These are phyloP conservation scores for Phanerochaete sordida DNA, from an alignment of 768 basidiomycete genomes.

Conservation along the genomic window DNA sequence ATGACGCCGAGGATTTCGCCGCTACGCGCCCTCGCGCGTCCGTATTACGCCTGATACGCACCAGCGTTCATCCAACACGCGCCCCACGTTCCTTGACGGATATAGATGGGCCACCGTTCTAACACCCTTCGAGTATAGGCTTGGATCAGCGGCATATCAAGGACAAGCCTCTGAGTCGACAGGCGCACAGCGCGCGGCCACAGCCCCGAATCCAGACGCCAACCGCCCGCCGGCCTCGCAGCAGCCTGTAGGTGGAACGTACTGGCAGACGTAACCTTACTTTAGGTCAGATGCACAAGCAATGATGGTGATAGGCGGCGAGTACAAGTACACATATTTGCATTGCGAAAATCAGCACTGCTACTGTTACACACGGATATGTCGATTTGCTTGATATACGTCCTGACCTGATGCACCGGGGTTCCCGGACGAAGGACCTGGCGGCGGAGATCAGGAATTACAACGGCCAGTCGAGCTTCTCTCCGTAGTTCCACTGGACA, in stretches of 20 bases:
- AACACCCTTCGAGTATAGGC: neutral
- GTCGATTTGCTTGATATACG: neutral
- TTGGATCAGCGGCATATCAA: neutral
- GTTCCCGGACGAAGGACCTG: neutral
- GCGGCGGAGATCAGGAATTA: conserved; percentile 25
- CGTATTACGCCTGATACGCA: neutral
- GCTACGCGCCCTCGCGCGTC: neutral
- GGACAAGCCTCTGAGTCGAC: neutral
- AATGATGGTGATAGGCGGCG: neutral
- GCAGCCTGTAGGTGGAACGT: neutral
- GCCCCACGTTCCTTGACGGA: neutral
- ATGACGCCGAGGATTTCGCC: neutral
- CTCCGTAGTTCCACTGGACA: conserved; percentile 86
- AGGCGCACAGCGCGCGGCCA: neutral
- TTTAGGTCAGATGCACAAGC: neutral
- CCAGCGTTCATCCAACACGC: neutral
- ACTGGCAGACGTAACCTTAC: neutral
- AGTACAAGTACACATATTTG: neutral
- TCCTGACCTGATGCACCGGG: conserved; percentile 1
- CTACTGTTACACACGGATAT: neutral
- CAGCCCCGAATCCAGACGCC: neutral
- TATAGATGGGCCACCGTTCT: neutral
- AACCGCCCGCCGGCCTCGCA: neutral
- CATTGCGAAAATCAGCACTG: neutral
- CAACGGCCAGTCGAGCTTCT: conserved; percentile 76